Conservation (phyloP, 306 rosid genomes). For the Begonia peltatifolia region DNA sequence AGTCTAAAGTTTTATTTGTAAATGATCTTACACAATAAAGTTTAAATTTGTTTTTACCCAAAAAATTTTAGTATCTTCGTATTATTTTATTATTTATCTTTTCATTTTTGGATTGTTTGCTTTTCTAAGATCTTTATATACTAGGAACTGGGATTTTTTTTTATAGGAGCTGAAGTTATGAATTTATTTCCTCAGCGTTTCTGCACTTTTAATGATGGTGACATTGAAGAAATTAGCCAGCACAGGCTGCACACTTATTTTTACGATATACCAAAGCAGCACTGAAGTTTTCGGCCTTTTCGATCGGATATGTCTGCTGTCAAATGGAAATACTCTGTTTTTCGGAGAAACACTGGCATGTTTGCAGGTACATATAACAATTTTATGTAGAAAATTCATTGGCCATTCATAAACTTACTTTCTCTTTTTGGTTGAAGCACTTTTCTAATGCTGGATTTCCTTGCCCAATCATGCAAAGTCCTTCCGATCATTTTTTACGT, state of each 20-base stretch:
- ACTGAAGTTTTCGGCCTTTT: conserved; percentile 98
- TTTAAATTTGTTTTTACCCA: no score
- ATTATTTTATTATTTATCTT: neutral
- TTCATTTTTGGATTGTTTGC: neutral
- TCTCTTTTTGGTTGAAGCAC: conserved; percentile 54
- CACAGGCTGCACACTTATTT: conserved; percentile 75
- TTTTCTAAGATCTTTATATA: neutral
- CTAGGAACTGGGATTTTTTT: neutral
- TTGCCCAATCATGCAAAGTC: conserved; percentile 99
- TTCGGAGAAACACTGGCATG: conserved; percentile 98
- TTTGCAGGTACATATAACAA: conserved; percentile 51
- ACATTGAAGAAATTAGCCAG: conserved; percentile 96
- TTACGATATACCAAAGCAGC: conserved; percentile 93
- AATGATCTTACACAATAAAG: no score
- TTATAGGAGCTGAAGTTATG: conserved; percentile 6
- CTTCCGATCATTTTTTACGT: conserved; percentile 93
- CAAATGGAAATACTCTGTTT: conserved; percentile 93
- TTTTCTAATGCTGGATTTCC: conserved; percentile 99
- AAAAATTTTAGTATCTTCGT: no score
- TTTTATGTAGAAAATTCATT: neutral
- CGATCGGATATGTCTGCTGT: conserved; percentile 93
- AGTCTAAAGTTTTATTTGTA: no score
- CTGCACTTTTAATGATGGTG: conserved; percentile 98
- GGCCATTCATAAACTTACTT: neutral
- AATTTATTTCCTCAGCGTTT: conserved; percentile 47